These are phyloP conservation scores for Saccharomyces hybrid DNA, from an alignment of 1,139 yeast species.

Conservation along the genomic window DNA sequence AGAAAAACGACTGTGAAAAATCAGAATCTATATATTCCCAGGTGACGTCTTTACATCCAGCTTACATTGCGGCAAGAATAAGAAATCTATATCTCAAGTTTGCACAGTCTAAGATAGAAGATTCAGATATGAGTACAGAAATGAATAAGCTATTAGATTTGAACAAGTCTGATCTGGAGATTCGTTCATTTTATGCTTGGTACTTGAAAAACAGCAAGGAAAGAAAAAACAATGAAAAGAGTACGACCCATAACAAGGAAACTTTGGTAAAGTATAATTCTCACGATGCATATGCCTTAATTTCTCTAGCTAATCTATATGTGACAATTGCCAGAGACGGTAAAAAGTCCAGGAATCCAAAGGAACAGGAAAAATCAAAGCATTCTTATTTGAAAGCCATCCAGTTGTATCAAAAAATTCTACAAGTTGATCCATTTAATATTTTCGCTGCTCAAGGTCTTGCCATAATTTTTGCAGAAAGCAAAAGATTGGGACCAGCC, in stretches of 20 bases:
- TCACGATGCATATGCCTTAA: conserved; percentile 83
- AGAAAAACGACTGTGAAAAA: conserved; percentile 34
- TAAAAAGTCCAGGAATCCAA: conserved; percentile 40
- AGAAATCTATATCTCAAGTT: conserved; percentile 54
- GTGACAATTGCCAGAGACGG: conserved; percentile 74
- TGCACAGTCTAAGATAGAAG: conserved; percentile 27
- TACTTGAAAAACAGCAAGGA: conserved; percentile 46
- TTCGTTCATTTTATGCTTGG: conserved; percentile 92
- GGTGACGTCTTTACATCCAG: conserved; percentile 54
- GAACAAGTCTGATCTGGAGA: conserved; percentile 62
- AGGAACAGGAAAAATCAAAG: conserved; percentile 55
- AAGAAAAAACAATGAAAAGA: conserved; percentile 42
- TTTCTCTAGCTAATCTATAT: conserved; percentile 85
- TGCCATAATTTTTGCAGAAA: conserved; percentile 88
- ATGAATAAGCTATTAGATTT: conserved; percentile 47
- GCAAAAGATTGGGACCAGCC: conserved; percentile 68
- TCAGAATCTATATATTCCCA: conserved; percentile 42
- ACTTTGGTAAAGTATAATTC: conserved; percentile 76
- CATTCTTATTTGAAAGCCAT: conserved; percentile 82
- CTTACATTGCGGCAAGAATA: conserved; percentile 69
- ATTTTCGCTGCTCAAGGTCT: conserved; percentile 98
- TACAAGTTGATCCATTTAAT: conserved; percentile 74
- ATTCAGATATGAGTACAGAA: conserved; percentile 34
- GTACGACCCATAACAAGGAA: conserved; percentile 74
- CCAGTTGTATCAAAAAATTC: conserved; percentile 81